phyloP scores from a whole-genome alignment of 139 green algal species.

The Spirogloea muscicola region DNA sequence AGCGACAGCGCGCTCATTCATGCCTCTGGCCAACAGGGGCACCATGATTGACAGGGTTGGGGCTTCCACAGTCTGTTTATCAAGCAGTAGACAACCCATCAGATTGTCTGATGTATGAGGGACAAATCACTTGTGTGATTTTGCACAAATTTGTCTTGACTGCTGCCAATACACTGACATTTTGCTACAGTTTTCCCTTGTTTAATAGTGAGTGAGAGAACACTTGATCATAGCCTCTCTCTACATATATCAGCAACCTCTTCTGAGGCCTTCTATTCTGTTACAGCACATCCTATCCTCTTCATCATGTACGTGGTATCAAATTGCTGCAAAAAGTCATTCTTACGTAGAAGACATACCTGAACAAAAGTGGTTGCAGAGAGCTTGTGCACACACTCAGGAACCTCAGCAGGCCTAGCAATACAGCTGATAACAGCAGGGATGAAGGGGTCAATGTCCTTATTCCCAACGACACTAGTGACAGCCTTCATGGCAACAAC shows the following conservation, averaged over 20 bases:
- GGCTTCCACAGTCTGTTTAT: conserved; percentile 63
- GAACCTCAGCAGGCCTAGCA: conserved; percentile 61
- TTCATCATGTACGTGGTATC: too few species aligned
- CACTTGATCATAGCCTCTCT: too few species aligned
- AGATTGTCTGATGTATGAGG: too few species aligned
- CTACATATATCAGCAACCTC: too few species aligned
- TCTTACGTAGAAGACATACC: neutral
- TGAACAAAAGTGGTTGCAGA: conserved; percentile 83
- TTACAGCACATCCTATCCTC: too few species aligned
- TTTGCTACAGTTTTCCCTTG: too few species aligned
- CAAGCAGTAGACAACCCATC: too few species aligned
- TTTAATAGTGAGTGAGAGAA: too few species aligned
- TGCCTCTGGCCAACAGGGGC: conserved; percentile 78
- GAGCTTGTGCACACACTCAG: conserved; percentile 87
- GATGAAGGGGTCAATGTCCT: conserved; percentile 84
- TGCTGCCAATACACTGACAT: too few species aligned
- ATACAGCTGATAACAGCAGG: conserved; percentile 77
- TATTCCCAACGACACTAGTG: conserved; percentile 69
- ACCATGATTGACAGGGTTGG: conserved; percentile 80
- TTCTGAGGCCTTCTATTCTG: too few species aligned
- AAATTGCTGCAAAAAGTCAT: neutral
- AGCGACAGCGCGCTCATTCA: conserved; percentile 77
- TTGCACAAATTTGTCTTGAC: too few species aligned
- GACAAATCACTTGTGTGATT: too few species aligned
- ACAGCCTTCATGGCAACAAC: conserved; percentile 52